A percentile compares a stretch with the other conserved stretches of the same genome.
These are phyloP conservation scores for Colletotrichum graminicola DNA, from an alignment of 2,329 filamentous ascomycete genomes.

Conservation along the genomic window DNA sequence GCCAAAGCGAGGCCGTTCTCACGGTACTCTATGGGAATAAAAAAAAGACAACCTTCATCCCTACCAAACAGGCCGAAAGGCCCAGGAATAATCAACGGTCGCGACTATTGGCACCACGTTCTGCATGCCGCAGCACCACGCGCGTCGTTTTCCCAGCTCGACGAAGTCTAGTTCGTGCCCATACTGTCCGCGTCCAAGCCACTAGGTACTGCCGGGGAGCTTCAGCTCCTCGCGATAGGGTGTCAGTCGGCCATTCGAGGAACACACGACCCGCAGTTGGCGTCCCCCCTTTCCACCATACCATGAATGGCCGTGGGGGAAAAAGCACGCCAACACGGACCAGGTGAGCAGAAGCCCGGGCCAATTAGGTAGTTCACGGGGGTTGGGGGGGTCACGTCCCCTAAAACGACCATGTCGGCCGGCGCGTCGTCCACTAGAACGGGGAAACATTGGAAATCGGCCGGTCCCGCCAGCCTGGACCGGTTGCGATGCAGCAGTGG, in stretches of 20 bases:
- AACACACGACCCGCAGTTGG: constrained; percentile 14
- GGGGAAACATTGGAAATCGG: constrained; percentile 22
- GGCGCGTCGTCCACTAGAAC: constrained; percentile 27
- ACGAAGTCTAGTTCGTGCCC: background rate
- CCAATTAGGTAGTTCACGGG: background rate
- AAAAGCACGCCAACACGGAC: constrained; percentile 33
- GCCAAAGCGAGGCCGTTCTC: background rate
- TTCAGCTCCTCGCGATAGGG: constrained; percentile 17
- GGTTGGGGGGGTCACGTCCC: constrained; percentile 27
- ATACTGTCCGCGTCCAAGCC: background rate
- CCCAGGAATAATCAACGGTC: background rate
- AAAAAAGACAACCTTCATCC: background rate
- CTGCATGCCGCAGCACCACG: background rate
- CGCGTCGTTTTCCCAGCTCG: background rate
- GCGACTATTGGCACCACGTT: background rate
- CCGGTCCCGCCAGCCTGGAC: constrained; percentile 37
- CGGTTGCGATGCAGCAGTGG: constrained; percentile 28
- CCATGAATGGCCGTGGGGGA: background rate
- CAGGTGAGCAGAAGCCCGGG: constrained; percentile 32
- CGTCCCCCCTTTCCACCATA: constrained; percentile 16
- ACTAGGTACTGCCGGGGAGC: background rate
- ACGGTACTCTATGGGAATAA: background rate
- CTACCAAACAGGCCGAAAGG: background rate
- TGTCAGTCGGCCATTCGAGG: background rate
- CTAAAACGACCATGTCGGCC: constrained; percentile 25